Percentiles rank a stretch among this genome's conserved stretches.
Evolutionary conservation across 2,329 filamentous ascomycete species (phyloP).

Genomic region (Trichoderma simmonsii): DNA sequence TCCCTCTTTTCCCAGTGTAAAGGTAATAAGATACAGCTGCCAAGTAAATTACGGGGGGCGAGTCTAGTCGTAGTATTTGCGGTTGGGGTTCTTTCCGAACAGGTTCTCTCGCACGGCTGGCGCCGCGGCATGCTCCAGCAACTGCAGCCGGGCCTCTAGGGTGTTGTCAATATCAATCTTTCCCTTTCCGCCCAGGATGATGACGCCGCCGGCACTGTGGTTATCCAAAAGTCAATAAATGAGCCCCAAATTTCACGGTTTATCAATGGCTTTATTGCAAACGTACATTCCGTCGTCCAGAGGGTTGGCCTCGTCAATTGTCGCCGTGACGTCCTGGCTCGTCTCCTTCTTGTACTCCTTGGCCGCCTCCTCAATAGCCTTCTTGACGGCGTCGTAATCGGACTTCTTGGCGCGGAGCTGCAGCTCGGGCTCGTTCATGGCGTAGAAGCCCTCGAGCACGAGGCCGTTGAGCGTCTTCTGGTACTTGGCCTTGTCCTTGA

Average conservation of each 20-base stretch:
- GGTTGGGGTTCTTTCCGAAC: slow-evolving; percentile 92
- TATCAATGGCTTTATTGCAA: slow-evolving; percentile 24
- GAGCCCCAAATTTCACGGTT: slow-evolving; percentile 1
- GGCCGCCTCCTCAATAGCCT: slow-evolving; percentile 71
- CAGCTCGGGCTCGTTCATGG: slow-evolving; percentile 76
- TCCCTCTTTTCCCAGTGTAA: slow-evolving; percentile 1
- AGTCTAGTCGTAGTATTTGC: slow-evolving; percentile 88
- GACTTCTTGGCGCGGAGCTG: slow-evolving; percentile 72
- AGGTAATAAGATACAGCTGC: slow-evolving; percentile 5
- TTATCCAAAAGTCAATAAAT: slow-evolving; percentile 20
- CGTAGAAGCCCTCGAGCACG: slow-evolving; percentile 86
- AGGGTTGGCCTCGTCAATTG: slow-evolving; percentile 74
- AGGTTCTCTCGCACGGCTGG: slow-evolving; percentile 81
- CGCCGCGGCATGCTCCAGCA: slow-evolving; percentile 81
- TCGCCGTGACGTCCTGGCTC: slow-evolving; percentile 65
- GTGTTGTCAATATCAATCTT: slow-evolving; percentile 99
- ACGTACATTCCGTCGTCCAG: slow-evolving; percentile 82
- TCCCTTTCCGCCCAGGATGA: slow-evolving; percentile 75
- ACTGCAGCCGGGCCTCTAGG: slow-evolving; percentile 81
- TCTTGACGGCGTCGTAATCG: slow-evolving; percentile 72
- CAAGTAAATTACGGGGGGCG: neutral
- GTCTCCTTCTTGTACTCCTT: slow-evolving; percentile 80
- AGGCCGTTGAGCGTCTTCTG: slow-evolving; percentile 72
- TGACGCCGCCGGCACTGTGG: slow-evolving; percentile 74
- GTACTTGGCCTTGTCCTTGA: slow-evolving; percentile 72